These are phyloP conservation scores for Agaricus sinodeliciosus DNA, from an alignment of 768 basidiomycete genomes.

Conservation along the genomic window DNA sequence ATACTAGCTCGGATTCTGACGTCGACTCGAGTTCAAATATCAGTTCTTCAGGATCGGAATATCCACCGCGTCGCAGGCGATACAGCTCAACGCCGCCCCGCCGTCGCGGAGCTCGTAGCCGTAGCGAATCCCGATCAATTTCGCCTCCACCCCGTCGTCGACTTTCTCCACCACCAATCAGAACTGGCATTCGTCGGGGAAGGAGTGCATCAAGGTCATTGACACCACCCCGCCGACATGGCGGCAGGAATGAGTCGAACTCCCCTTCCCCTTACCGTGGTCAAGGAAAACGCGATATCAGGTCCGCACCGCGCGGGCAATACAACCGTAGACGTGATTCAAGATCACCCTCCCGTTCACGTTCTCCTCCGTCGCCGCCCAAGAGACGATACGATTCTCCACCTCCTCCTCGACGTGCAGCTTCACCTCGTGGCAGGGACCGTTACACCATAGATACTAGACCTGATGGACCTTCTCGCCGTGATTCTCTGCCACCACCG, in stretches of 20 bases:
- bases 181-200: slow-evolving; percentile 15
- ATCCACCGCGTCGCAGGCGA: slow-evolving; percentile 17
- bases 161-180: slow-evolving; percentile 18
- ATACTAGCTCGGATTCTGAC: slow-evolving; percentile 12
- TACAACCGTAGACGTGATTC: background rate
- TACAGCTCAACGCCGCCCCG: slow-evolving; percentile 20
- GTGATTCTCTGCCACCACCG: slow-evolving; percentile 16
- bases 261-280: slow-evolving; percentile 6
- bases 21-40: slow-evolving; percentile 11
- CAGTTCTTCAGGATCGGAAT: slow-evolving; percentile 8
- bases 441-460: slow-evolving; percentile 9
- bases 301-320: slow-evolving; percentile 9
- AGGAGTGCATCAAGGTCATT: slow-evolving; percentile 15
- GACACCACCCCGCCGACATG: slow-evolving; percentile 17
- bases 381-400: slow-evolving; percentile 8
- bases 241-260: slow-evolving; percentile 13
- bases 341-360: background rate
- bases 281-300: slow-evolving; percentile 6
- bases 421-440: slow-evolving; percentile 10
- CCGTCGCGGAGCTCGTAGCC: background rate
- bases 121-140: slow-evolving; percentile 1
- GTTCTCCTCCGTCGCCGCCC: slow-evolving; percentile 4
- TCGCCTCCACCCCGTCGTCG: slow-evolving; percentile 17
- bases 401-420: slow-evolving; percentile 8
- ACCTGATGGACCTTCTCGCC: slow-evolving; percentile 7